Conservation (phyloP, 176 grass and related monocot genomes). For the Bolboschoenus planiculmis region DNA sequence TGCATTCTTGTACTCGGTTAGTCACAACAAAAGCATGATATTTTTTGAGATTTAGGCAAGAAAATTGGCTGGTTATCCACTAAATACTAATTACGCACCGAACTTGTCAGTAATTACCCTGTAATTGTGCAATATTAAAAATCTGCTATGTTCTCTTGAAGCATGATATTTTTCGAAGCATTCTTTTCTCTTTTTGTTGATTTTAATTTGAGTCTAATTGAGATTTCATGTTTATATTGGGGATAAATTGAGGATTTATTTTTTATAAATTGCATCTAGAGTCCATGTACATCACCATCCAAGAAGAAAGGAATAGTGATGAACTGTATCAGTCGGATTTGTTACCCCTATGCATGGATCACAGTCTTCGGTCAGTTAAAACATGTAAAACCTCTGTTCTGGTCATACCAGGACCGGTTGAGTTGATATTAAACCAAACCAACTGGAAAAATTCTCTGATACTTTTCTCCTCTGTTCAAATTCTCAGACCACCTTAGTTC, state of each 20-base stretch:
- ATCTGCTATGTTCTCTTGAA: not conserved
- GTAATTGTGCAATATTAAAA: not conserved
- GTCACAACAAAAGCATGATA: conserved; percentile 9
- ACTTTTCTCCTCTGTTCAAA: conserved; percentile 8
- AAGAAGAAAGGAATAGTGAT: not conserved
- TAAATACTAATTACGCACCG: not conserved
- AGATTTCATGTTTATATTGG: not conserved
- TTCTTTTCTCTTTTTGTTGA: not conserved
- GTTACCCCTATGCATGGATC: not conserved
- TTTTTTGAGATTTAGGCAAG: not conserved
- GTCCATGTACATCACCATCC: not conserved
- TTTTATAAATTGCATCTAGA: not conserved
- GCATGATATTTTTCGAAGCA: not conserved
- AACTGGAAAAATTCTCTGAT: not conserved
- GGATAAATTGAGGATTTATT: not conserved
- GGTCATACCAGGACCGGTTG: not conserved
- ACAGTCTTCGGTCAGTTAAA: not conserved
- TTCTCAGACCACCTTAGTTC: not conserved
- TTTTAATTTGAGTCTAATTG: not conserved
- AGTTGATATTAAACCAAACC: not conserved
- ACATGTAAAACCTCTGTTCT: not conserved
- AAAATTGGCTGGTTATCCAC: not conserved
- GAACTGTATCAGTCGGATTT: not conserved
- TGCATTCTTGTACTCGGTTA: not conserved
- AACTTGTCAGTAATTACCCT: not conserved